Percentiles rank a stretch among this genome's conserved stretches.
Evolutionary conservation across 768 basidiomycete species (phyloP).

Genomic region (Termitomyces sp.): DNA sequence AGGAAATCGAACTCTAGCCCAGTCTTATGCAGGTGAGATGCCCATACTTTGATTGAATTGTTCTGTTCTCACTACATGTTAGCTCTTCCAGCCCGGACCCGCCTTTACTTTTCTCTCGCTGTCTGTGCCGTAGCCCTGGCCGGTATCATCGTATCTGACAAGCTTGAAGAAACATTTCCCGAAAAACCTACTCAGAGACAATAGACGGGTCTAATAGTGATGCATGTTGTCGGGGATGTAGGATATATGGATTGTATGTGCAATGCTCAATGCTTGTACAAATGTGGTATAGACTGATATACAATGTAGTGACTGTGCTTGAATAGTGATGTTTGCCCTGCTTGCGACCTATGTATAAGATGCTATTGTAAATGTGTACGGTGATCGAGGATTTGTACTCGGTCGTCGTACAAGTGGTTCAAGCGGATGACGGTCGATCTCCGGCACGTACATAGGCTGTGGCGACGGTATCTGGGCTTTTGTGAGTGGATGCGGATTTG

Average conservation of each 20-base stretch:
- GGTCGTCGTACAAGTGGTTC: constrained; percentile 29
- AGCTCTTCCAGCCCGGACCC: constrained; percentile 52
- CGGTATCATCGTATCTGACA: constrained; percentile 45
- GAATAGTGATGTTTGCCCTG: constrained; percentile 5
- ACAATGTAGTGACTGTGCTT: constrained; percentile 3
- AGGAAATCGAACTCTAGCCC: constrained; percentile 25
- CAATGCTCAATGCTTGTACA: neutral
- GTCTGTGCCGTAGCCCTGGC: constrained; percentile 39
- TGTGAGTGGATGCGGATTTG: constrained; percentile 3
- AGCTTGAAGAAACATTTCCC: constrained; percentile 39
- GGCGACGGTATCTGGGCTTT: constrained; percentile 11
- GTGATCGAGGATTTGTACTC: constrained; percentile 16
- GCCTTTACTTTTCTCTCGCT: constrained; percentile 44
- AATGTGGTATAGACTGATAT: constrained; percentile 2
- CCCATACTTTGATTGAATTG: neutral
- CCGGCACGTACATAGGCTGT: constrained; percentile 19
- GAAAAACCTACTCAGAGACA: constrained; percentile 12
- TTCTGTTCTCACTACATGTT: constrained; percentile 8
- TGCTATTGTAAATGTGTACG: constrained; percentile 3
- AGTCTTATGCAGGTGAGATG: constrained; percentile 32
- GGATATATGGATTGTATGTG: constrained; percentile 10
- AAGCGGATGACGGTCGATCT: constrained; percentile 27
- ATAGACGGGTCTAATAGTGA: neutral
- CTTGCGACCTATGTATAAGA: constrained; percentile 9
- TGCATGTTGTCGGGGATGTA: neutral